Conservation (phyloP, 192 early-diverging fungal species). For the Backusella psychrophila region DNA sequence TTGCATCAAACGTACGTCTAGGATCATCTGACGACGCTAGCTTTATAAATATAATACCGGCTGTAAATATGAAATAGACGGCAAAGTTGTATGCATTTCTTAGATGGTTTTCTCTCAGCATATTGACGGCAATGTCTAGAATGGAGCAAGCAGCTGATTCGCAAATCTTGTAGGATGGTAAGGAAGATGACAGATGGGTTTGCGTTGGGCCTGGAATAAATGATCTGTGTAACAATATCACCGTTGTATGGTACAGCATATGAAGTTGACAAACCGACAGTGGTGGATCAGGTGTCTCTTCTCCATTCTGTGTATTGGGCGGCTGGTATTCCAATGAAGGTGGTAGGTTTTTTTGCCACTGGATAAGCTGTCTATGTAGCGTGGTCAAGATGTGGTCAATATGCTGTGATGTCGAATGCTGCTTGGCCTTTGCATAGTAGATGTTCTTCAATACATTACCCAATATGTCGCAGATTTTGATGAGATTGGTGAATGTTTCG, state of each 20-base stretch:
- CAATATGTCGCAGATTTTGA: conserved; percentile 49
- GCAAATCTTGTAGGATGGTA: conserved; percentile 33
- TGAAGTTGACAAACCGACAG: conserved; percentile 35
- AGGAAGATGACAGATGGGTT: conserved; percentile 4
- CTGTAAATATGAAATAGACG: conserved; percentile 28
- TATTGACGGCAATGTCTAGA: conserved; percentile 27
- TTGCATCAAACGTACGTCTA: conserved; percentile 22
- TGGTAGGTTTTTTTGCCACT: conserved; percentile 46
- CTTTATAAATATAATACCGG: conserved; percentile 38
- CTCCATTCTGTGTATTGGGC: conserved; percentile 20
- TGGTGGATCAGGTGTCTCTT: conserved; percentile 23
- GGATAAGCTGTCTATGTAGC: conserved; percentile 23
- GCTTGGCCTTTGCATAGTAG: conserved; percentile 42
- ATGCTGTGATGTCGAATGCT: conserved; percentile 13
- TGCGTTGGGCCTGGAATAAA: conserved; percentile 42
- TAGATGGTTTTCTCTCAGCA: conserved; percentile 24
- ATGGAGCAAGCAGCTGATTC: conserved; percentile 21
- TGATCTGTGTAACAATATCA: conserved; percentile 56
- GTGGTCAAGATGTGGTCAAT: conserved; percentile 31
- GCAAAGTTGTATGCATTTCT: conserved; percentile 28
- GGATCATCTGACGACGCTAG: conserved; percentile 16
- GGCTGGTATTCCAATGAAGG: conserved; percentile 41
- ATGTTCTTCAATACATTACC: conserved; percentile 50
- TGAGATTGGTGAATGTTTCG: conserved; percentile 37
- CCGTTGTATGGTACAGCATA: conserved; percentile 47